phyloP scores from a whole-genome alignment of 768 basidiomycete genomes.

The Stropharia rugosoannulata region DNA sequence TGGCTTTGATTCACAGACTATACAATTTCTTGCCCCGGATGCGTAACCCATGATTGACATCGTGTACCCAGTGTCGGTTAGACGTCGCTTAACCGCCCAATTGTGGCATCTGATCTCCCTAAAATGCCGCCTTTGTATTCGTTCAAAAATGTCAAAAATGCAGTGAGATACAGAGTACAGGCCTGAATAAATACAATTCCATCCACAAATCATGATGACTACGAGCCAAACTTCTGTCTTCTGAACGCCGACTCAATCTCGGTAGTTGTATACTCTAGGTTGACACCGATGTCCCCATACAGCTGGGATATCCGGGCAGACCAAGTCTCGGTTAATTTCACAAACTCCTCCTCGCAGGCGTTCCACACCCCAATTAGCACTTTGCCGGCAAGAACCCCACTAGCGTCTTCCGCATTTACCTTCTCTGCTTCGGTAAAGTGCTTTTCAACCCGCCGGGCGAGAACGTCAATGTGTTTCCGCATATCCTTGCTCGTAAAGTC shows the following conservation, averaged over 20 bases:
- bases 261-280: conserved; percentile 67
- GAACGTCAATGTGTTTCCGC: conserved; percentile 80
- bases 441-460: conserved; percentile 93
- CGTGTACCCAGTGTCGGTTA: background rate
- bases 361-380: conserved; percentile 88
- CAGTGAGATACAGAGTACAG: background rate
- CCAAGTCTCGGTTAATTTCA: conserved; percentile 72
- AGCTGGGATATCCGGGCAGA: conserved; percentile 69
- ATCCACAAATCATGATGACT: background rate
- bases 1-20: background rate
- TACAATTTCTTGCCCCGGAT: too few species aligned
- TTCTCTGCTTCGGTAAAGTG: conserved; percentile 88
- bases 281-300: conserved; percentile 71
- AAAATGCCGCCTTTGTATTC: too few species aligned
- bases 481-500: conserved; percentile 89
- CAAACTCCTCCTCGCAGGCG: conserved; percentile 83
- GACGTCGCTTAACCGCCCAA: background rate
- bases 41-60: background rate
- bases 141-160: background rate
- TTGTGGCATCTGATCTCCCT: background rate
- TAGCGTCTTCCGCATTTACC: conserved; percentile 53
- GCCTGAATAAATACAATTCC: background rate
- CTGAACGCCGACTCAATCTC: conserved; percentile 84
- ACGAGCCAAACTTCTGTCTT: conserved; percentile 42
- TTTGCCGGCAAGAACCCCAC: conserved; percentile 54